phyloP scores from a whole-genome alignment of 352 stramenopile species.

The Phytophthora tubulina region DNA sequence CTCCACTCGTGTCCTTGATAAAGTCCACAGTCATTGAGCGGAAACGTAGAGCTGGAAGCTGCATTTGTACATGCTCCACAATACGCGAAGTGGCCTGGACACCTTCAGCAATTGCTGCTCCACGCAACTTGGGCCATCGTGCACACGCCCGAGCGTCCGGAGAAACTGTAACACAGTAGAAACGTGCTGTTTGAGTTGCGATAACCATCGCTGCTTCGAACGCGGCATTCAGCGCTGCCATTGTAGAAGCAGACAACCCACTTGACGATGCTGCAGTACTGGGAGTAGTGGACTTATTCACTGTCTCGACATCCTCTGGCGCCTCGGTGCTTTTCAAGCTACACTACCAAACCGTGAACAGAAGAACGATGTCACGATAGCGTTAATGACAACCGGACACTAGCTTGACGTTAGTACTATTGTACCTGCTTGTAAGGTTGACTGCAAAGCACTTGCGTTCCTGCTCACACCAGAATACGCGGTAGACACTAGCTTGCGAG shows the following conservation, averaged over 20 bases:
- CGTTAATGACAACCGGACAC: background rate
- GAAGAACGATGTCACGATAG: constrained; percentile 17
- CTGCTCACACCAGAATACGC: constrained; percentile 64
- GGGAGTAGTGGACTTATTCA: background rate
- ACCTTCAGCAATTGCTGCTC: constrained; percentile 59
- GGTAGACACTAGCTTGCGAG: constrained; percentile 74
- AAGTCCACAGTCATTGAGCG: constrained; percentile 71
- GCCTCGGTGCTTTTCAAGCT: constrained; percentile 45
- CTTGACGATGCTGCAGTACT: background rate
- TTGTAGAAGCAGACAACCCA: constrained; percentile 14
- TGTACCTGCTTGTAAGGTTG: constrained; percentile 80
- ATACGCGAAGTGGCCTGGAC: constrained; percentile 61
- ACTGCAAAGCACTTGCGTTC: constrained; percentile 72
- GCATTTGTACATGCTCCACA: constrained; percentile 68
- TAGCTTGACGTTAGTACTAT: background rate
- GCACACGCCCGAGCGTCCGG: constrained; percentile 44
- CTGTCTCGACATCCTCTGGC: constrained; percentile 13
- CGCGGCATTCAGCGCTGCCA: constrained; percentile 31
- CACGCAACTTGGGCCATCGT: constrained; percentile 65
- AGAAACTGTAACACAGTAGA: constrained; percentile 55
- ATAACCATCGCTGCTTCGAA: constrained; percentile 44
- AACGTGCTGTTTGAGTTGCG: constrained; percentile 34
- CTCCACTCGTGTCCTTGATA: constrained; percentile 64
- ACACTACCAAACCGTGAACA: constrained; percentile 42
- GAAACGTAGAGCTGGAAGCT: constrained; percentile 71